phyloP scores from a whole-genome alignment of 202 grass and related monocot genomes.

The Brachypodium distachyon region DNA sequence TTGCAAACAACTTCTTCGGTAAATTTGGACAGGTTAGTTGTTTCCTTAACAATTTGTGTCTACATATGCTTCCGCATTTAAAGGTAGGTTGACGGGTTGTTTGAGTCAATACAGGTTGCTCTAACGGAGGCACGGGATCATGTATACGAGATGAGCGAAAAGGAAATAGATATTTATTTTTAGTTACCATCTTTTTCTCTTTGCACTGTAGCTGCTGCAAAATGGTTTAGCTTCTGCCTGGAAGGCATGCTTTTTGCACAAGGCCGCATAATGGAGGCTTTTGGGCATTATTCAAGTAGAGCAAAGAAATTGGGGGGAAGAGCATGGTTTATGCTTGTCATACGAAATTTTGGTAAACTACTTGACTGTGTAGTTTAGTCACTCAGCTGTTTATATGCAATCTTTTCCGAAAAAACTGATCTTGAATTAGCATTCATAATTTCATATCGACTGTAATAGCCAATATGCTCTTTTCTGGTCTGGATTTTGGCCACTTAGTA shows the following conservation, averaged over 20 bases:
- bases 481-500: neutral
- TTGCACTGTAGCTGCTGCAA: neutral
- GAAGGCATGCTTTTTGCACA: neutral
- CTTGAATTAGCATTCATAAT: neutral
- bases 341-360: slow-evolving; percentile 49
- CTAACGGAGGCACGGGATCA: slow-evolving; percentile 72
- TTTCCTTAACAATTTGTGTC: neutral
- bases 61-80: neutral
- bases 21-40: slow-evolving; percentile 87
- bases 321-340: slow-evolving; percentile 28
- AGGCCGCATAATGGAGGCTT: neutral
- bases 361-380: slow-evolving; percentile 21
- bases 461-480: neutral
- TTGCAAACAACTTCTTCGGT: slow-evolving; percentile 83
- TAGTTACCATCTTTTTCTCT: slow-evolving; percentile 27
- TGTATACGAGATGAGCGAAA: slow-evolving; percentile 86
- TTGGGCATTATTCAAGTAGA: slow-evolving; percentile 23
- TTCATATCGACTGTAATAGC: neutral
- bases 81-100: slow-evolving; percentile 1
- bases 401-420: neutral
- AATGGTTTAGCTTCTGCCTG: neutral
- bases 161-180: slow-evolving; percentile 90
- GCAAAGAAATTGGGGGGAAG: neutral
- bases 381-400: slow-evolving; percentile 25
- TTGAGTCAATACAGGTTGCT: slow-evolving; percentile 67